phyloP scores from a whole-genome alignment of 2,329 filamentous ascomycete genomes.

The Claviceps purpurea region DNA sequence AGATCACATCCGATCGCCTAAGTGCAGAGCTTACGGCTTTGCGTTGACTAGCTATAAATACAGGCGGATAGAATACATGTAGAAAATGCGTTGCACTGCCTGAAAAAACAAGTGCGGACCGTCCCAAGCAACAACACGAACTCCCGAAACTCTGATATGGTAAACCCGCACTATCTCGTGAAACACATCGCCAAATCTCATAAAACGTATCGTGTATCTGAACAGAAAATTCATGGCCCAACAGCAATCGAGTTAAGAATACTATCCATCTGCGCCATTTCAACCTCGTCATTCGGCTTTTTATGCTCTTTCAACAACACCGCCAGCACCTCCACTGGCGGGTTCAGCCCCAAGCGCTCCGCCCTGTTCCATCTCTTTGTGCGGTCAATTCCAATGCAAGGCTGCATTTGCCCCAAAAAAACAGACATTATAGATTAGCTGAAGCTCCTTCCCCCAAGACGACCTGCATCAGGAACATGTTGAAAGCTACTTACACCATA shows the following conservation, averaged over 20 bases:
- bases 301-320: slow-evolving; percentile 63
- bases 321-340: slow-evolving; percentile 80
- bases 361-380: slow-evolving; percentile 81
- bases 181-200: slow-evolving; percentile 1
- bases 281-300: slow-evolving; percentile 35
- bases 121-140: background rate
- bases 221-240: slow-evolving; percentile 16
- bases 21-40: background rate
- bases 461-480: background rate
- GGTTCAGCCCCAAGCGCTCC: slow-evolving; percentile 65
- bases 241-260: slow-evolving; percentile 38
- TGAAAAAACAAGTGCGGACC: background rate
- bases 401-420: slow-evolving; percentile 35
- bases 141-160: too few species aligned
- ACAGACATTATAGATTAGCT: slow-evolving; percentile 4
- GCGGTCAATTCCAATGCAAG: slow-evolving; percentile 73
- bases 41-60: background rate
- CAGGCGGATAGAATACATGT: background rate
- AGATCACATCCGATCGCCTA: background rate
- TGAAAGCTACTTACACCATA: slow-evolving; percentile 59
- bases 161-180: background rate
- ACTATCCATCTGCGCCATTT: slow-evolving; percentile 65
- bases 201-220: background rate
- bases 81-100: background rate
- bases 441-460: slow-evolving; percentile 1